These are phyloP conservation scores for Candida sonorensis DNA, from an alignment of 805 yeast genomes.

Conservation along the genomic window DNA sequence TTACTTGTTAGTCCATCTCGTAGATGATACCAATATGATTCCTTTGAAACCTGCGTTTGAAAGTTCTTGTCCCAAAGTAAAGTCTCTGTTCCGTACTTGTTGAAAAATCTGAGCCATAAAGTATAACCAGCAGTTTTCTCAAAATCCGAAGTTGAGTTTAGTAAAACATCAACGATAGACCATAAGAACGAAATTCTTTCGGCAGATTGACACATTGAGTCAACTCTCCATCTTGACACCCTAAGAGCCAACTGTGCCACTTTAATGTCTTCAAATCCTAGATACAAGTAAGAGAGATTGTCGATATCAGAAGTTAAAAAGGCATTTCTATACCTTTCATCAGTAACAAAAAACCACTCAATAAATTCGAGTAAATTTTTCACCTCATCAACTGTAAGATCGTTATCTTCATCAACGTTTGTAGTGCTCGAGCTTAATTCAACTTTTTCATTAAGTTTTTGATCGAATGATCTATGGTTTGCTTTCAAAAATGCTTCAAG, in stretches of 20 bases:
- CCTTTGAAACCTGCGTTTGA: constrained; percentile 24
- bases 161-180: constrained; percentile 36
- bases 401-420: background rate
- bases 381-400: constrained; percentile 3
- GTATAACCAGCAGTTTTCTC: constrained; percentile 37
- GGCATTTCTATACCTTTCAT: constrained; percentile 7
- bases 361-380: constrained; percentile 28
- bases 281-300: constrained; percentile 25
- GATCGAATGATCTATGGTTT: constrained; percentile 13
- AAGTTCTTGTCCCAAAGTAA: constrained; percentile 13
- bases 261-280: constrained; percentile 32
- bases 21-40: constrained; percentile 48
- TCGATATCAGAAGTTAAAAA: constrained; percentile 14
- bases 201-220: constrained; percentile 20
- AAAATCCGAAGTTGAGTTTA: constrained; percentile 21
- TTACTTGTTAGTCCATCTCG: constrained; percentile 49
- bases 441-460: constrained; percentile 1
- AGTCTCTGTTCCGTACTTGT: constrained; percentile 12
- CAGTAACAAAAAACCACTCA: constrained; percentile 30
- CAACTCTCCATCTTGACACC: constrained; percentile 49
- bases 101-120: constrained; percentile 51
- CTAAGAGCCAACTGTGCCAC: constrained; percentile 33
- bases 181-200: constrained; percentile 31
- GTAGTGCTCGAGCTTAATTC: background rate
- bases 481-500: constrained; percentile 3